These are phyloP conservation scores for Vaccinium darrowii DNA, from an alignment of 148 eudicot species.

Conservation along the genomic window DNA sequence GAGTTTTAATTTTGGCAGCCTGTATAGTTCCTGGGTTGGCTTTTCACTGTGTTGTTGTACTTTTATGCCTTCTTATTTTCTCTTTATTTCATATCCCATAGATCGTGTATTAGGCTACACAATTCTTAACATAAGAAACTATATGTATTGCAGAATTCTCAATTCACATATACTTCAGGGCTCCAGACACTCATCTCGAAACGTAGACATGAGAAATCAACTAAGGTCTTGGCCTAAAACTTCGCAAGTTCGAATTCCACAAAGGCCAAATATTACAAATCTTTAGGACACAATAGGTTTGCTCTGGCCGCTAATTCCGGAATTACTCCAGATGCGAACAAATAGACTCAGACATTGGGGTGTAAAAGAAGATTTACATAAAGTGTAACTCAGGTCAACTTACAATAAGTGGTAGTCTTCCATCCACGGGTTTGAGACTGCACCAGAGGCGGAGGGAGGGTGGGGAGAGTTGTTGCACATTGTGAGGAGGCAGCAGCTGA, in stretches of 20 bases:
- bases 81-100: not conserved
- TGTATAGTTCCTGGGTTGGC: not conserved
- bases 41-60: not conserved
- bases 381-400: not conserved
- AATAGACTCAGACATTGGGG: rapidly evolving
- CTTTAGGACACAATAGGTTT: too few relatives aligned
- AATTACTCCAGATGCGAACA: not conserved
- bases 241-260: too few relatives aligned
- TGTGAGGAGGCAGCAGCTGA: constrained; percentile 59
- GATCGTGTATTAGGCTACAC: not conserved
- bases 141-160: not conserved
- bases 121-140: not conserved
- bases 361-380: not conserved
- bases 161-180: not conserved
- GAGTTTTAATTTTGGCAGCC: too few relatives aligned
- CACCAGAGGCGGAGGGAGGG: constrained; percentile 50
- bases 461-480: constrained; percentile 51
- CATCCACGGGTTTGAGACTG: constrained; percentile 45
- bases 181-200: not conserved
- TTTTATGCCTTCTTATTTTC: not conserved
- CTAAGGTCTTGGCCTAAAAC: too few relatives aligned
- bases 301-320: too few relatives aligned
- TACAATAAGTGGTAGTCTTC: constrained; percentile 60
- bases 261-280: too few relatives aligned
- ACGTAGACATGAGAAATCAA: not conserved